A percentile compares a stretch with the other conserved stretches of the same genome.
phyloP scores from a whole-genome alignment of 495 filamentous ascomycete species.

The Cercophora sp. region DNA sequence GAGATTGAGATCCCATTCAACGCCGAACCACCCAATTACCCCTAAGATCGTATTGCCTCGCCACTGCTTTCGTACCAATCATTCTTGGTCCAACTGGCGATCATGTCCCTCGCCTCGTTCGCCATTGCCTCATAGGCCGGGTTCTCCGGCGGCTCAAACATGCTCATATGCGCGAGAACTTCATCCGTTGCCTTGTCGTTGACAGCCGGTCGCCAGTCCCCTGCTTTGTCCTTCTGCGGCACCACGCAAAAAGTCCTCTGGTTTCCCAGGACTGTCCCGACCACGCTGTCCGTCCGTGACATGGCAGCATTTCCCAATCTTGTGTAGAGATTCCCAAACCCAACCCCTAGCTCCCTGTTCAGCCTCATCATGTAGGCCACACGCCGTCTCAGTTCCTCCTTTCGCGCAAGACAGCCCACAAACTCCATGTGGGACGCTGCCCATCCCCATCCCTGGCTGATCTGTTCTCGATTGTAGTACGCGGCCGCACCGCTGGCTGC shows the following conservation, averaged over 20 bases:
- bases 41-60: slow-evolving; percentile 14
- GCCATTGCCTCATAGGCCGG: slow-evolving; percentile 69
- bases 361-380: slow-evolving; percentile 56
- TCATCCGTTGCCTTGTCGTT: slow-evolving; percentile 81
- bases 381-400: slow-evolving; percentile 68
- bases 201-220: slow-evolving; percentile 60
- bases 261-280: slow-evolving; percentile 51
- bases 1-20: too few species aligned
- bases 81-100: slow-evolving; percentile 54
- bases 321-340: slow-evolving; percentile 80
- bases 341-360: slow-evolving; percentile 52
- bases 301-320: slow-evolving; percentile 63
- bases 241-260: slow-evolving; percentile 80
- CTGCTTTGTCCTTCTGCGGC: slow-evolving; percentile 50
- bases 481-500: slow-evolving; percentile 85
- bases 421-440: slow-evolving; percentile 92
- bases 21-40: background rate
- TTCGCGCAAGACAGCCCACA: slow-evolving; percentile 77
- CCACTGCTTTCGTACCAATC: slow-evolving; percentile 48
- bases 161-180: slow-evolving; percentile 77
- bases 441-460: slow-evolving; percentile 71
- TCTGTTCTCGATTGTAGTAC: slow-evolving; percentile 75
- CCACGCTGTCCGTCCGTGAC: slow-evolving; percentile 38
- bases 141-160: slow-evolving; percentile 82
- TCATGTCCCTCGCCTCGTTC: slow-evolving; percentile 60